Conservation (phyloP, 495 filamentous ascomycete genomes). For the Schizothecium vesticola region DNA sequence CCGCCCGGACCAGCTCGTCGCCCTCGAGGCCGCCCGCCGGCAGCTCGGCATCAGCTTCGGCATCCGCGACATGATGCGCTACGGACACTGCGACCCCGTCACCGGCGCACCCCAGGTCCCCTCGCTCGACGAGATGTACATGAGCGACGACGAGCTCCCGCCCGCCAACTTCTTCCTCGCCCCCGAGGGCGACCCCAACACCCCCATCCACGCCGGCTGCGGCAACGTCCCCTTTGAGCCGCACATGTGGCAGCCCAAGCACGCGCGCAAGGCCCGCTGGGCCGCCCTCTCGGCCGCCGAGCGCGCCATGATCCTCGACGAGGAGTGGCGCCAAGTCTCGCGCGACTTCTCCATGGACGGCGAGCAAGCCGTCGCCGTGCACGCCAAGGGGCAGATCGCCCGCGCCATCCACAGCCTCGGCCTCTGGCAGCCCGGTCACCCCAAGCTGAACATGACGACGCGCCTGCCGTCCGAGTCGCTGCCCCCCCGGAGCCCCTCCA, state of each 20-base stretch:
- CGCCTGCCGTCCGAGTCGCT: background rate
- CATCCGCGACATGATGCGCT: slow-evolving; percentile 47
- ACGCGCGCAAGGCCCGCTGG: slow-evolving; percentile 33
- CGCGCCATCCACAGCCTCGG: background rate
- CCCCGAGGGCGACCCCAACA: background rate
- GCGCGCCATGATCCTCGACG: slow-evolving; percentile 22
- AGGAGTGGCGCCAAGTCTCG: slow-evolving; percentile 14
- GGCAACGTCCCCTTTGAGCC: slow-evolving; percentile 30
- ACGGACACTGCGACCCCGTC: slow-evolving; percentile 46
- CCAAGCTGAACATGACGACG: background rate
- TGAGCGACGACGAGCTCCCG: slow-evolving; percentile 35
- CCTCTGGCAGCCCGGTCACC: background rate
- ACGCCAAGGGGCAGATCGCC: background rate
- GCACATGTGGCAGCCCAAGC: slow-evolving; percentile 30
- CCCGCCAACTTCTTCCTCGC: slow-evolving; percentile 11
- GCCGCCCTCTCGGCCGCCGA: slow-evolving; percentile 20
- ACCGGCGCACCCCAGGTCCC: slow-evolving; percentile 37
- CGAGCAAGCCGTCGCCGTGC: background rate
- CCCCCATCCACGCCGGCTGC: slow-evolving; percentile 15
- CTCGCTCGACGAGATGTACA: slow-evolving; percentile 40
- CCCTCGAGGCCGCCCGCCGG: slow-evolving; percentile 44
- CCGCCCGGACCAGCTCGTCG: slow-evolving; percentile 52
- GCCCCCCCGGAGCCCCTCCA: background rate
- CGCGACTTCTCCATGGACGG: background rate
- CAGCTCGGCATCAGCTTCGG: slow-evolving; percentile 42